Conservation (phyloP, 2,329 filamentous ascomycete species). For the Claviceps digitariae region DNA sequence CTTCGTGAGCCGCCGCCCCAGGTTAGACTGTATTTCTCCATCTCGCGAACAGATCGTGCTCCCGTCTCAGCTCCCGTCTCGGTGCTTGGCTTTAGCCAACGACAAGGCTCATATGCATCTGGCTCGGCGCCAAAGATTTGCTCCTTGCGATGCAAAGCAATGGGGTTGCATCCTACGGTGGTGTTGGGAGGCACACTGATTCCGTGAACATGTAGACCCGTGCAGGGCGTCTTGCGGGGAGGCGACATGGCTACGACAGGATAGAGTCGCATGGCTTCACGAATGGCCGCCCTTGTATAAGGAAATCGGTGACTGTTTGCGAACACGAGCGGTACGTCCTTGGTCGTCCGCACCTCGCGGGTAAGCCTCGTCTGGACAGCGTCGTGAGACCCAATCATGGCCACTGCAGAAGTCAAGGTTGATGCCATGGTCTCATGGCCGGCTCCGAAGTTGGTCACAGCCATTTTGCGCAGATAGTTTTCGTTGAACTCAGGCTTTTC, state of each 20-base stretch:
- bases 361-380: slow-evolving; percentile 19
- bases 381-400: slow-evolving; percentile 29
- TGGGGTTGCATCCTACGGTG: slow-evolving; percentile 36
- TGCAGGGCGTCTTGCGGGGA: slow-evolving; percentile 28
- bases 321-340: slow-evolving; percentile 8
- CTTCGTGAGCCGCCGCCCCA: slow-evolving; percentile 39
- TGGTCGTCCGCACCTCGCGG: slow-evolving; percentile 17
- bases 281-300: slow-evolving; percentile 28
- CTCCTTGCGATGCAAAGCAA: slow-evolving; percentile 34
- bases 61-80: slow-evolving; percentile 10
- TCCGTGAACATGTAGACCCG: slow-evolving; percentile 25
- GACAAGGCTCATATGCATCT: slow-evolving; percentile 27
- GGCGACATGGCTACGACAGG: slow-evolving; percentile 40
- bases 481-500: slow-evolving; percentile 32
- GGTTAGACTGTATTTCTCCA: slow-evolving; percentile 35
- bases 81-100: slow-evolving; percentile 28
- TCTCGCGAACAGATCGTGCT: slow-evolving; percentile 15
- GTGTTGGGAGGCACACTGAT: slow-evolving; percentile 29
- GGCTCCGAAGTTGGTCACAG: slow-evolving; percentile 41
- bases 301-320: slow-evolving; percentile 1
- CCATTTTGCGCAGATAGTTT: slow-evolving; percentile 35
- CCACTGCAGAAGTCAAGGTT: slow-evolving; percentile 33
- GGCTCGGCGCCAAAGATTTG: slow-evolving; percentile 35
- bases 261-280: slow-evolving; percentile 35
- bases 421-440: slow-evolving; percentile 42